Evolutionary conservation across 169 alveolate genomes (phyloP), one percentile per base, ranked within the genome.

Genomic region (Plasmodium yoelii): DNA sequence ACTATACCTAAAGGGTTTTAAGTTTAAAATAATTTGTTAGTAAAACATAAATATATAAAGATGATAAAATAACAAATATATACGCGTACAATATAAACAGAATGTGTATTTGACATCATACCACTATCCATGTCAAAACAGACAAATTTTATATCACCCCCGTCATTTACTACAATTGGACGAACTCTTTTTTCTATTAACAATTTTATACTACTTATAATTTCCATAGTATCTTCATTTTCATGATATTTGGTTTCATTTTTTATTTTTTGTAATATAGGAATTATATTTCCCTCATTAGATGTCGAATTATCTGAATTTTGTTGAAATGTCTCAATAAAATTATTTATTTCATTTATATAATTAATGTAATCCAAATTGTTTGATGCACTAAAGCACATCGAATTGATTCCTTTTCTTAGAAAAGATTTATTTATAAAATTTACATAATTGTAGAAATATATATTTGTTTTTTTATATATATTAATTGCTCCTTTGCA

Each of bases 131-230:
- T 87, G 53, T 93, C 94, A 61, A 88, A 93, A 24, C 95, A 91
- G 12, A 93, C 65, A 67, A 93, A 93, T 24, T 88, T 67, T 26
- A 93, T 92, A 64, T 93, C 95, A 13, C 96, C 96, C 10, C 96
- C 96, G 57, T 93, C 96, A 90, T 93, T 94, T 65, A 88, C 89
- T 26, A 93, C 86, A 12, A 93, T 93, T 42, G 96, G 96, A 39
- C 92, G 74, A 53, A 93, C 93, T 46, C 96, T 88, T 72, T 93
- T 93, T 26, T 93, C 96, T 12, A 93, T 88, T 64, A 93, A 77
- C 46, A 93, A 49, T 73, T 92, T 93, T 74, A 93, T 92, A 75
- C 94, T 80, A 42, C 93, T 91, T 51, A 93, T 94, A 34, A 92
- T 88, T 87, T 93, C 96, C 82, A 80, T 65, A 61, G 55, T 46